Evolutionary conservation across 2,329 filamentous ascomycete species (phyloP).

Genomic region (Pseudogymnoascus sp.): DNA sequence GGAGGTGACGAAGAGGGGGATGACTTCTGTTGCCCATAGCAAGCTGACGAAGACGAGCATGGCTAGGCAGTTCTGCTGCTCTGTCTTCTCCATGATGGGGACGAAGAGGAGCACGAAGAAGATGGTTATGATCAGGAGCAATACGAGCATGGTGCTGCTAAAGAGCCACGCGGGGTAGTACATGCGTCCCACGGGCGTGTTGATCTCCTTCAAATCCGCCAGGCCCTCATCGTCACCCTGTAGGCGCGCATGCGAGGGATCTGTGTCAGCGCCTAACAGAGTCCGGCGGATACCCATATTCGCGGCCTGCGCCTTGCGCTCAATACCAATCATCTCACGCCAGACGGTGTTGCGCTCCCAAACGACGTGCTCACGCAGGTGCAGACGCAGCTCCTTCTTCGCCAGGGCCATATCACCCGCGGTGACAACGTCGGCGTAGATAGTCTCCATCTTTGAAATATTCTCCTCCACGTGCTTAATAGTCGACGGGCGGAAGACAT

Average conservation of each 20-base stretch:
- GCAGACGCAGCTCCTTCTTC: conserved; percentile 77
- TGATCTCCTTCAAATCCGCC: conserved; percentile 57
- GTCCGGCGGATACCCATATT: conserved; percentile 74
- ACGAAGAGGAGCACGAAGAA: conserved; percentile 69
- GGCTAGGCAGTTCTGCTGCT: conserved; percentile 94
- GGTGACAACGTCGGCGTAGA: conserved; percentile 77
- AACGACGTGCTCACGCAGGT: conserved; percentile 91
- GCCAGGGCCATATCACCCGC: conserved; percentile 70
- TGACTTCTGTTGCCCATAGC: conserved; percentile 95
- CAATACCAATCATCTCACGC: conserved; percentile 97
- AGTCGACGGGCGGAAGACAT: conserved; percentile 71
- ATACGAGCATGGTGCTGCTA: conserved; percentile 70
- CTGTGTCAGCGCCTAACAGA: conserved; percentile 67
- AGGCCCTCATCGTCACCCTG: conserved; percentile 76
- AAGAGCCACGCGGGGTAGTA: conserved; percentile 74
- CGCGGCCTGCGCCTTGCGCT: conserved; percentile 88
- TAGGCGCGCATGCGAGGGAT: conserved; percentile 59
- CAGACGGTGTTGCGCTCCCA: conserved; percentile 99
- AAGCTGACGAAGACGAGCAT: conserved; percentile 90
- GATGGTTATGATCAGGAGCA: conserved; percentile 62
- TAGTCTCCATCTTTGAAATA: conserved; percentile 66
- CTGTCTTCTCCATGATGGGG: conserved; percentile 76
- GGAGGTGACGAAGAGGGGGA: conserved; percentile 94
- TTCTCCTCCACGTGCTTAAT: conserved; percentile 63
- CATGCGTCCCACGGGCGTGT: conserved; percentile 73